Conservation (phyloP, 495 filamentous ascomycete species). For the Niebla homalea region DNA sequence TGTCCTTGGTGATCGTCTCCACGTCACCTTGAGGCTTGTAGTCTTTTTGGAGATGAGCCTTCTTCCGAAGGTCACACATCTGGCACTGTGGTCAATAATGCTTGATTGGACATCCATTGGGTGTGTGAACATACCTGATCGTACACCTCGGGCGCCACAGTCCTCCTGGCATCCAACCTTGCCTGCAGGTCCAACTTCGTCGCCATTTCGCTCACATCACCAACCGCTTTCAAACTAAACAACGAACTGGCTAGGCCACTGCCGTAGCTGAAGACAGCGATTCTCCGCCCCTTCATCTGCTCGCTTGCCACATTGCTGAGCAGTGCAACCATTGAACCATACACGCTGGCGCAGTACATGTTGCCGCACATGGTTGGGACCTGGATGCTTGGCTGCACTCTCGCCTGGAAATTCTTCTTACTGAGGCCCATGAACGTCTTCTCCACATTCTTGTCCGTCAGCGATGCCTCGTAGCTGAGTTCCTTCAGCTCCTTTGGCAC, state of each 20-base stretch:
- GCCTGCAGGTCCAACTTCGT: constrained; percentile 70
- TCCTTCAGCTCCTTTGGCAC: constrained; percentile 77
- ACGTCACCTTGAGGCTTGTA: constrained; percentile 65
- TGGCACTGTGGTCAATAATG: constrained; percentile 24
- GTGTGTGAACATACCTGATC: constrained; percentile 50
- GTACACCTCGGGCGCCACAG: constrained; percentile 71
- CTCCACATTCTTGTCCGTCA: constrained; percentile 88
- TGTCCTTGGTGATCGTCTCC: constrained; percentile 63
- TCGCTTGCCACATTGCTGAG: constrained; percentile 59
- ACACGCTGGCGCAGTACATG: constrained; percentile 97
- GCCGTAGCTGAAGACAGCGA: constrained; percentile 91
- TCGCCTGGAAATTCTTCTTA: constrained; percentile 90
- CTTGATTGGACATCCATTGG: too few species aligned
- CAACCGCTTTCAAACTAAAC: constrained; percentile 75
- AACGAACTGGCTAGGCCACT: constrained; percentile 81
- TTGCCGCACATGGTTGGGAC: constrained; percentile 93
- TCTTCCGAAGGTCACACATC: constrained; percentile 90
- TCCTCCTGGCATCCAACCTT: constrained; percentile 55
- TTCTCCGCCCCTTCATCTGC: constrained; percentile 65
- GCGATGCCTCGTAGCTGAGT: constrained; percentile 69
- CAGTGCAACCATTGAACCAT: constrained; percentile 67
- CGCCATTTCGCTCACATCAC: constrained; percentile 59
- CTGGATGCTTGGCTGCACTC: constrained; percentile 71
- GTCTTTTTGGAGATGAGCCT: constrained; percentile 86
- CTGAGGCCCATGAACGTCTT: constrained; percentile 91